Evolutionary conservation across 169 alveolate species (phyloP).

Genomic region (Theileria parva): DNA sequence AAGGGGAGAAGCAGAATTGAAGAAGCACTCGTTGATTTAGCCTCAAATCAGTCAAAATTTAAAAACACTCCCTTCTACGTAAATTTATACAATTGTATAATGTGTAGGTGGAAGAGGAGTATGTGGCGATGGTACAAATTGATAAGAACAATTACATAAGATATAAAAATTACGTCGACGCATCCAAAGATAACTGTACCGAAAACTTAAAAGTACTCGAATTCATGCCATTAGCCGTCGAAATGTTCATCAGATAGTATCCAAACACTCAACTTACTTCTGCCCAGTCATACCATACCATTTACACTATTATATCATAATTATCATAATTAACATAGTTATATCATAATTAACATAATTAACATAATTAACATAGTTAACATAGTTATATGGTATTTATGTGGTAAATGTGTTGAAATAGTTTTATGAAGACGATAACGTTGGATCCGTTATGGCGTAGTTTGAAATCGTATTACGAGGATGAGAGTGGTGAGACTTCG

Average conservation of each 20-base stretch:
- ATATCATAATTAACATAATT: too few relatives aligned
- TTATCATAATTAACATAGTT: too few relatives aligned
- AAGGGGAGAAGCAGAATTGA: constrained; percentile 69
- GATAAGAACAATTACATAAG: constrained; percentile 68
- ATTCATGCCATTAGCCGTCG: constrained; percentile 72
- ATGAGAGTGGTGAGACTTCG: constrained; percentile 23
- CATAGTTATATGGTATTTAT: too few relatives aligned
- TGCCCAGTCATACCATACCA: not conserved
- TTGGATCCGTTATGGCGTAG: constrained; percentile 51
- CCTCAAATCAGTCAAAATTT: constrained; percentile 67
- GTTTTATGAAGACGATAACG: constrained; percentile 37
- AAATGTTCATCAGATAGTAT: constrained; percentile 70
- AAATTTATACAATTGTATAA: not conserved
- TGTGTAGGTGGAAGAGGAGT: constrained; percentile 65
- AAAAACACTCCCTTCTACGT: constrained; percentile 75
- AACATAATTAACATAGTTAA: too few relatives aligned
- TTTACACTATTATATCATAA: too few relatives aligned
- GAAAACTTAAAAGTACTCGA: constrained; percentile 72
- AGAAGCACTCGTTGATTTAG: constrained; percentile 63
- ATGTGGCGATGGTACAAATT: constrained; percentile 75
- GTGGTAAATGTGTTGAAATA: not conserved
- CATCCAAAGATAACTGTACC: constrained; percentile 66
- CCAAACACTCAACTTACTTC: constrained; percentile 3
- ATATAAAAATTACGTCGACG: constrained; percentile 72
- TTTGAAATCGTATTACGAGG: constrained; percentile 16